phyloP scores from a whole-genome alignment of 768 basidiomycete species.

The Boletus rubescentipes region DNA sequence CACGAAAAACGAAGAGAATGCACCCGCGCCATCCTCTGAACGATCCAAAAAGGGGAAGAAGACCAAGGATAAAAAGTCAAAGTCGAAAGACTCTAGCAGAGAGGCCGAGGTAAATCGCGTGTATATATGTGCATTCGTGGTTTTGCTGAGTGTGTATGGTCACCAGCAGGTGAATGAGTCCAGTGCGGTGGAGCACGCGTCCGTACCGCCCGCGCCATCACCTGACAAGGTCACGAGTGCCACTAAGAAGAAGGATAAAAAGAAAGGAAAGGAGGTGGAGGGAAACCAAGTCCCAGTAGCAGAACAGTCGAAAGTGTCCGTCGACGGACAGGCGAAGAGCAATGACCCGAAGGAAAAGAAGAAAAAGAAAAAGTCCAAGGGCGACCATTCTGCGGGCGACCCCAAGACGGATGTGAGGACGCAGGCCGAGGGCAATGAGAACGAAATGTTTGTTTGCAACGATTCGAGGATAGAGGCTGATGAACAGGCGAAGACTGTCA shows the following conservation, averaged over 20 bases:
- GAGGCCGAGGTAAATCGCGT: conserved; percentile 16
- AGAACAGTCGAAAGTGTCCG: neutral
- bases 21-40: neutral
- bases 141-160: conserved; percentile 8
- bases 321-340: neutral
- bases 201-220: neutral
- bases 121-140: neutral
- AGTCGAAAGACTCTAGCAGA: conserved; percentile 2
- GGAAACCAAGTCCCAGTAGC: neutral
- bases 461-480: neutral
- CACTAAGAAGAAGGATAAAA: conserved; percentile 16
- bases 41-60: conserved; percentile 22
- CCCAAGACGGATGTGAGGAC: neutral
- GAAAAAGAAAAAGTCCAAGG: conserved; percentile 22
- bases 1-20: conserved; percentile 1
- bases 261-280: conserved; percentile 12
- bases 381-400: neutral
- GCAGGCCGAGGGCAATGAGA: neutral
- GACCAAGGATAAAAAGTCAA: conserved; percentile 17
- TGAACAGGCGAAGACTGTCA: neutral
- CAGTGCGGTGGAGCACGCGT: neutral
- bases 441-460: neutral
- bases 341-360: conserved; percentile 15
- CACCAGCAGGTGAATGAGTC: conserved; percentile 4
- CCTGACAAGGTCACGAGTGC: neutral